Base-by-base conservation (phyloP, 2,329 filamentous ascomycete genomes). In the Xylariales sp. region DNA sequence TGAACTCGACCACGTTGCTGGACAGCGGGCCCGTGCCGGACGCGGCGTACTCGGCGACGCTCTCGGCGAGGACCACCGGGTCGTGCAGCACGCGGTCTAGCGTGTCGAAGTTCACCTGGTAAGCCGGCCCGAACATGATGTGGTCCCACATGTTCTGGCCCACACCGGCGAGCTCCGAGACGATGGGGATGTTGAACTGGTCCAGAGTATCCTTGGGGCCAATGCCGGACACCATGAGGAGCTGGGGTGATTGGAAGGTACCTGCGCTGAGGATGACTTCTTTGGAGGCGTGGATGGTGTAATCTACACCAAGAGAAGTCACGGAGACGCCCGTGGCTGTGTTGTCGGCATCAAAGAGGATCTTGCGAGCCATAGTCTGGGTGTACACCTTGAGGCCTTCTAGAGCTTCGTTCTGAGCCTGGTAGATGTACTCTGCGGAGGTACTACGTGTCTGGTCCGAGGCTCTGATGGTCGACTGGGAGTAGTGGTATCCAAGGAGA, bases 231-330 rank as follows among this genome's bases (percentile, higher is more conserved):
- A 65, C 50, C 50, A 66, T 58, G 1, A 69, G 51, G 6, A 69
- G 50, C 34, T 66, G 56, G 4, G 66, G 66, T 2, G 59, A 61
- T 31, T 61, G 59, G 42, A 67, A 60, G 2, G 56, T 51, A 4
- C 66, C 65, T 4, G 61, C 60, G 3, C 59, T 59, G 2, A 69
- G 13, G 33, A 68, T 64, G 12, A 69, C 59, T 38, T 69, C 66
- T 16, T 56, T 59, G 0, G 43, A 38, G 3, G 58, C 60, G 5
- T 43, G 37, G 11, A 58, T 38, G n/a, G 40, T 50, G 35, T 52
- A 57, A 6, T 40, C 37, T 15, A 51, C 5, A 20, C 50, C 49
- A 2, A 40, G 29, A 0, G 51, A 53, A 17, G 37, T 38, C 11
- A 59, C 51, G 3, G 40, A 17, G 2, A 59, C 54, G 1, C 52